Evolutionary conservation across 2,329 filamentous ascomycete genomes (phyloP).

Genomic region (Monosporascus sp.): DNA sequence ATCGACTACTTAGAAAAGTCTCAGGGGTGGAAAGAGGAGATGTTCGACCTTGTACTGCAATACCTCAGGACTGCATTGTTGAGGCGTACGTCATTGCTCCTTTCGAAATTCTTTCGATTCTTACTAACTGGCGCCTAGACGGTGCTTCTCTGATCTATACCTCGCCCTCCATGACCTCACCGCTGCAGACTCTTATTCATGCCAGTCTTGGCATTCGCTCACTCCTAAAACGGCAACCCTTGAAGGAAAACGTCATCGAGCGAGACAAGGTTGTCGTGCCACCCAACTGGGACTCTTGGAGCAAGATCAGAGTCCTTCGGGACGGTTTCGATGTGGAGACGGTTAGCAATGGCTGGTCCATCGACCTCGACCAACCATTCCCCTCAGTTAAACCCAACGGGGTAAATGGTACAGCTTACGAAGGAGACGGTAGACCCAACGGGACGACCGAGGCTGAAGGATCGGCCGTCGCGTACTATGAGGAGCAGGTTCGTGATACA

Average conservation of each 20-base stretch:
- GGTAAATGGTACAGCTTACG: slow-evolving; percentile 16
- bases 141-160: slow-evolving; percentile 83
- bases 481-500: slow-evolving; percentile 73
- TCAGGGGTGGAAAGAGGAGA: slow-evolving; percentile 88
- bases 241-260: slow-evolving; percentile 89
- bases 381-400: slow-evolving; percentile 27
- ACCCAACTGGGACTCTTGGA: slow-evolving; percentile 97
- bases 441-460: slow-evolving; percentile 41
- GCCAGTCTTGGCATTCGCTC: slow-evolving; percentile 83
- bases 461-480: slow-evolving; percentile 66
- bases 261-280: slow-evolving; percentile 91
- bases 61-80: slow-evolving; percentile 85
- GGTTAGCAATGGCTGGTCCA: slow-evolving; percentile 77
- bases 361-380: slow-evolving; percentile 64
- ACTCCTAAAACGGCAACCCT: slow-evolving; percentile 67
- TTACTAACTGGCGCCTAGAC: slow-evolving; percentile 44
- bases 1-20: slow-evolving; percentile 88
- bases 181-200: slow-evolving; percentile 74
- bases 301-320: slow-evolving; percentile 86
- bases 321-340: slow-evolving; percentile 90
- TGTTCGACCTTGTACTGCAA: slow-evolving; percentile 93
- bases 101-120: background rate
- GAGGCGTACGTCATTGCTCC: slow-evolving; percentile 56
- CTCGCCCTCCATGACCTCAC: slow-evolving; percentile 68
- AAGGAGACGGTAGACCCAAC: slow-evolving; percentile 20